Evolutionary conservation across 2,329 filamentous ascomycete genomes (phyloP).

Genomic region (Teratosphaeria nubilosa): DNA sequence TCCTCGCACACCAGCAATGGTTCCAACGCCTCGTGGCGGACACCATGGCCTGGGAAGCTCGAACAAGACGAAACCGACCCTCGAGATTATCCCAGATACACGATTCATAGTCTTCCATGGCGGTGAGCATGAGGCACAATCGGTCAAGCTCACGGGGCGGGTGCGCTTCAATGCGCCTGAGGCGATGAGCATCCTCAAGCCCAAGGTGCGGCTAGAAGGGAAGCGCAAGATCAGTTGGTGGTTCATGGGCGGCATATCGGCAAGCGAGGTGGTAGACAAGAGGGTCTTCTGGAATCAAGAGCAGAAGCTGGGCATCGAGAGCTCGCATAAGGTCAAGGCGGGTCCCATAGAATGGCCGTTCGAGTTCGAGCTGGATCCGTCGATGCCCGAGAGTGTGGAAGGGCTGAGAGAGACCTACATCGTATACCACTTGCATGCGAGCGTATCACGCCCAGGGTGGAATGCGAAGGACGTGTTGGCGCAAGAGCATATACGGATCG

Average conservation of each 20-base stretch:
- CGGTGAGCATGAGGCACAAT: conserved; percentile 35
- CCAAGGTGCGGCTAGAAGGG: conserved; percentile 38
- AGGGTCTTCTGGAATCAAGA: conserved; percentile 37
- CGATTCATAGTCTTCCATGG: conserved; percentile 42
- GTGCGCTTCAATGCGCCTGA: conserved; percentile 38
- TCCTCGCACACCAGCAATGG: conserved; percentile 15
- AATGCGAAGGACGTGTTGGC: conserved; percentile 77
- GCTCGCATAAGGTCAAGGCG: conserved; percentile 40
- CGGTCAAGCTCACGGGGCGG: conserved; percentile 36
- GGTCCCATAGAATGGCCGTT: conserved; percentile 42
- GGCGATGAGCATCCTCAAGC: conserved; percentile 37
- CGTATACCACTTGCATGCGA: conserved; percentile 84
- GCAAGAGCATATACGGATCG: conserved; percentile 51
- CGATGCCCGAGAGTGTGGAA: conserved; percentile 74
- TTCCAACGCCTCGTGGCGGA: conserved; percentile 16
- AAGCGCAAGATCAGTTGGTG: conserved; percentile 37
- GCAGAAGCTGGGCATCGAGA: conserved; percentile 34
- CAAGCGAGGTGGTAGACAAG: conserved; percentile 36
- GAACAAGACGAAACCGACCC: conserved; percentile 16
- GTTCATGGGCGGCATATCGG: conserved; percentile 26
- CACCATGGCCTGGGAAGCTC: conserved; percentile 2
- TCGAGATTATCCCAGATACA: conserved; percentile 38
- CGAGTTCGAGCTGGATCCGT: conserved; percentile 36
- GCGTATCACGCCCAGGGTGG: conserved; percentile 68
- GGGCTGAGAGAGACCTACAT: conserved; percentile 78